Conservation (phyloP, 2,329 filamentous ascomycete genomes). For the Bipolaris sorokiniana region DNA sequence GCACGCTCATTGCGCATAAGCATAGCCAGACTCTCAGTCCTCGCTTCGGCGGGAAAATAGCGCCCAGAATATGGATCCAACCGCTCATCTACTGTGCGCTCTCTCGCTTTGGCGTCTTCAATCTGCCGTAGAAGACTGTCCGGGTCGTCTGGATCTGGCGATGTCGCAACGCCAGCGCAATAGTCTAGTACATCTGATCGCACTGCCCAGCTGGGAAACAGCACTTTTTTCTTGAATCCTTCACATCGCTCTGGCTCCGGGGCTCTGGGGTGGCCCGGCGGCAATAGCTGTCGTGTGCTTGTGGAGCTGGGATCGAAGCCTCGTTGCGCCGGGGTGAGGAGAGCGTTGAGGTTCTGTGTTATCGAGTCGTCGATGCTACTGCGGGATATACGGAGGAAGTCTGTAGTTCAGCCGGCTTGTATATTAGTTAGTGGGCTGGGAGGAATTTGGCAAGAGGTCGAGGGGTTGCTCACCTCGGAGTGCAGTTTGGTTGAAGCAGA, state of each 20-base stretch:
- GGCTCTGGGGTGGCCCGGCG: conserved; percentile 53
- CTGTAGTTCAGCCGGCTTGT: conserved; percentile 55
- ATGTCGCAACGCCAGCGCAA: conserved; percentile 85
- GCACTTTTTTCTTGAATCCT: conserved; percentile 73
- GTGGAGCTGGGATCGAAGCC: conserved; percentile 85
- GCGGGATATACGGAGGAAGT: conserved; percentile 88
- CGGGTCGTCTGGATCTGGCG: conserved; percentile 85
- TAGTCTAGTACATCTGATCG: conserved; percentile 85
- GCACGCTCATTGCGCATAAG: conserved; percentile 76
- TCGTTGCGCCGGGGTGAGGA: conserved; percentile 73
- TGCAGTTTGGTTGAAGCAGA: conserved; percentile 60
- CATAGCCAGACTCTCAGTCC: conserved; percentile 78
- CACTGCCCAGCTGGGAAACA: conserved; percentile 89
- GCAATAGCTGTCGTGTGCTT: conserved; percentile 63
- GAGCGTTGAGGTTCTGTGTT: conserved; percentile 87
- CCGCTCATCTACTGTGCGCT: conserved; percentile 82
- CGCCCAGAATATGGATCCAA: conserved; percentile 89
- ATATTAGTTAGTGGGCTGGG: conserved; percentile 45
- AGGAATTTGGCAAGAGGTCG: not conserved
- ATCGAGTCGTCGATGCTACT: conserved; percentile 91
- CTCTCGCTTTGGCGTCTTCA: conserved; percentile 72
- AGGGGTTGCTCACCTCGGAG: conserved; percentile 51
- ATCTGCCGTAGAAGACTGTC: conserved; percentile 72
- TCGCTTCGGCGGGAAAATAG: conserved; percentile 78
- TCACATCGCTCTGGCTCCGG: conserved; percentile 70